These are phyloP conservation scores for Cinnamomum chago DNA, from an alignment of 164 flowering plant genomes.

Conservation along the genomic window DNA sequence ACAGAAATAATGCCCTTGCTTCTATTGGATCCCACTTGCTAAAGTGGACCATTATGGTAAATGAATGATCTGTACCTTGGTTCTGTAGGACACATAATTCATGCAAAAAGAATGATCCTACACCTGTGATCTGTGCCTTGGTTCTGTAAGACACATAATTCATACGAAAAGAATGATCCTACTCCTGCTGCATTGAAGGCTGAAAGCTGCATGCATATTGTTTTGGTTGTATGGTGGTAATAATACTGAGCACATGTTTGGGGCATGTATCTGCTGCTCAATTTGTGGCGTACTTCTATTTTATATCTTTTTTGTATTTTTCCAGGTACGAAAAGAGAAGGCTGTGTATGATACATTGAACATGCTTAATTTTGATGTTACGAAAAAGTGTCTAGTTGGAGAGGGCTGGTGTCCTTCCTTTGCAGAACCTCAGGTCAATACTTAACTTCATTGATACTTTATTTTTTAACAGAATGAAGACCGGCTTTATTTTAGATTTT, in stretches of 20 bases:
- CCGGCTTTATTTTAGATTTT: not conserved
- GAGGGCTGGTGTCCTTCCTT: conserved; percentile 98
- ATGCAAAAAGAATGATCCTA: not conserved
- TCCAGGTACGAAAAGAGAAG: conserved; percentile 88
- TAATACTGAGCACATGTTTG: too few species aligned
- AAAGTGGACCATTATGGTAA: conserved; percentile 77
- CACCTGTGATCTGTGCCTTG: not conserved
- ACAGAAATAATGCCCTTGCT: conserved; percentile 69
- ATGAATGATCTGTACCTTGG: not conserved
- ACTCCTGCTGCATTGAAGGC: not conserved
- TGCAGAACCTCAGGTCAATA: conserved; percentile 71
- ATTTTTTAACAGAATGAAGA: not conserved
- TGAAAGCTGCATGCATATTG: too few species aligned
- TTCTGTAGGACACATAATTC: not conserved
- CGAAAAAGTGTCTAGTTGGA: conserved; percentile 96
- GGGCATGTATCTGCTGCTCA: not conserved
- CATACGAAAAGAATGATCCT: not conserved
- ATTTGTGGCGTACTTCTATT: not conserved
- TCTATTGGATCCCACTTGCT: conserved; percentile 58
- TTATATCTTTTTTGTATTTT: conserved; percentile 6
- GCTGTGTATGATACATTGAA: conserved; percentile 91
- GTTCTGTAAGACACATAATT: not conserved
- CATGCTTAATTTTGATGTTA: conserved; percentile 97
- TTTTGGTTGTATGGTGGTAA: too few species aligned
- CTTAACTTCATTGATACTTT: not conserved